Evolutionary conservation across 768 basidiomycete genomes (phyloP), one percentile per base, ranked within the genome.

Genomic region (Rubroboletus satanas): DNA sequence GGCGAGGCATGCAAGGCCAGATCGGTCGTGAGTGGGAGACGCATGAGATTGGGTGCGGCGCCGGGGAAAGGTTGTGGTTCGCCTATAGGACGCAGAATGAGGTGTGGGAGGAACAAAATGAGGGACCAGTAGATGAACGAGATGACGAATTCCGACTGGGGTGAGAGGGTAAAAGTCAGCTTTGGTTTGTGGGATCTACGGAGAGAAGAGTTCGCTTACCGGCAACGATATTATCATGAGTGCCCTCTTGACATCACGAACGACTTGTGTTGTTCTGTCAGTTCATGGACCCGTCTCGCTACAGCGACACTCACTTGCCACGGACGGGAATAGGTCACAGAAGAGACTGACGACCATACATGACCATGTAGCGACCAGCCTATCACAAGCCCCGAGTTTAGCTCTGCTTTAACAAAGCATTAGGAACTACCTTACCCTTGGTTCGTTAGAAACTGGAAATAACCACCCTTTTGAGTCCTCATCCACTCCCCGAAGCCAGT

Each of bases 371-470:
- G 70, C 56, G 18, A 65, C 70, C 75, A 62, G 14, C 42, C 63
- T 68, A 26, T 32, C 29, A 21, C 17, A 8, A 35, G 17, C 1
- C 7, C 6, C 17, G 21, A 7, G 46, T 61, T 12, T 12, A 59
- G 54, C 11, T 17, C 10, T 52, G 45, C 12, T n/a, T n/a, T n/a
- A n/a, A n/a, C 7, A 7, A 28, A 28, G n/a, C n/a, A 35, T 10
- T 0, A 11, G 31, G 32, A 17, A 21, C 10, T 2, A 41, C 23
- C 6, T 47, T 46, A 66, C 89, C 87, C 88, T 70, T 89, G 83
- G 60, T 91, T 87, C 0, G 91, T 93, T 51, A 93, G 72, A 64
- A 81, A 93, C 66, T 86, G 85, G 45, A 77, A 79, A 59, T 83
- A 82, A 0, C 88, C 88, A 2, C 87, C 86, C 58, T 78, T 80